These are phyloP conservation scores for Cystobasidium sp. DNA, from an alignment of 1,284 basidiomycete species.

Conservation along the genomic window DNA sequence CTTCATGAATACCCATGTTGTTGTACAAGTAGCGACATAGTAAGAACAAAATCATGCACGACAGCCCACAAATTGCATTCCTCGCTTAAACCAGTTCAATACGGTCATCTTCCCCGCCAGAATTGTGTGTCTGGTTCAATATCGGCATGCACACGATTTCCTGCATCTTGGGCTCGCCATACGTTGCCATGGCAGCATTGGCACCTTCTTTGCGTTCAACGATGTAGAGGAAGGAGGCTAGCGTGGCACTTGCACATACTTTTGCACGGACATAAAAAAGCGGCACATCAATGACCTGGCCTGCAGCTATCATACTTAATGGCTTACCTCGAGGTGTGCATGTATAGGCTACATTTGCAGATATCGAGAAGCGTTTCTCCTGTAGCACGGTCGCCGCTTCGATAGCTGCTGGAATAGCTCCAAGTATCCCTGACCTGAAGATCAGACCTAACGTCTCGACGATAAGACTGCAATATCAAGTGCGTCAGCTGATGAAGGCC, in stretches of 20 bases:
- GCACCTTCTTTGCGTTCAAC: neutral
- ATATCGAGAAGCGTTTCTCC: conserved; percentile 2
- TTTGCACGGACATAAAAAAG: neutral
- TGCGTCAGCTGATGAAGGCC: neutral
- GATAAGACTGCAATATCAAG: neutral
- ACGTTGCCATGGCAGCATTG: neutral
- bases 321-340: conserved; percentile 11
- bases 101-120: no score
- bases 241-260: conserved; percentile 7
- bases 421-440: neutral
- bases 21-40: neutral
- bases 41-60: no score
- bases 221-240: neutral
- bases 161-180: neutral
- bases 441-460: neutral
- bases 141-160: neutral
- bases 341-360: conserved; percentile 19
- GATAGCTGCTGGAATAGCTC: neutral
- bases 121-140: neutral
- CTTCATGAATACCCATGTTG: neutral
- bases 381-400: conserved; percentile 7
- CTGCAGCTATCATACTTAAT: neutral
- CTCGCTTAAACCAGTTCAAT: no score
- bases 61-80: no score
- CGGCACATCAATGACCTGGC: neutral